Conservation (phyloP, 2,329 filamentous ascomycete genomes). For the Aspergillus sp. region DNA sequence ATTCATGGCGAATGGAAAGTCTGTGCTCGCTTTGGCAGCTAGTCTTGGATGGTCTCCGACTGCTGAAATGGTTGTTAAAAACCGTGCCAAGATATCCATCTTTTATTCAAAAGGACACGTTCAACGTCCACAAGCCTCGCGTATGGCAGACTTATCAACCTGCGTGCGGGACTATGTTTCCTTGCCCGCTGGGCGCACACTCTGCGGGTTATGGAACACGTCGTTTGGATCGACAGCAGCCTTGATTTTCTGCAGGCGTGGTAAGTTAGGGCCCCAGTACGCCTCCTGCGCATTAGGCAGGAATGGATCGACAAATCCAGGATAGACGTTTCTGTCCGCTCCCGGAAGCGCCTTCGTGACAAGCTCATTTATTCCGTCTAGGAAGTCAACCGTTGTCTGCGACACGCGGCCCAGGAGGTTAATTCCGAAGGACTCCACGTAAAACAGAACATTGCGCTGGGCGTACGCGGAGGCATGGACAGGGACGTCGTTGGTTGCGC, state of each 20-base stretch:
- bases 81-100: slow-evolving; percentile 1
- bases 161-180: no score
- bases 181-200: slow-evolving; percentile 12
- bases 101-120: no score
- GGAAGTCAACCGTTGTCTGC: slow-evolving; percentile 49
- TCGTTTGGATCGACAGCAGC: slow-evolving; percentile 51
- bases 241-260: slow-evolving; percentile 51
- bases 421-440: slow-evolving; percentile 61
- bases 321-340: no score
- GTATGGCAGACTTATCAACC: no score
- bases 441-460: slow-evolving; percentile 63
- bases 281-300: slow-evolving; percentile 46
- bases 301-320: slow-evolving; percentile 58
- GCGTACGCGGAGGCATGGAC: slow-evolving; percentile 59
- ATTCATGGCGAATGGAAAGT: slow-evolving; percentile 19
- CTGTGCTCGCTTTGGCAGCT: slow-evolving; percentile 22
- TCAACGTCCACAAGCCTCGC: no score
- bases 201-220: slow-evolving; percentile 60
- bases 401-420: slow-evolving; percentile 47
- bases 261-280: slow-evolving; percentile 57
- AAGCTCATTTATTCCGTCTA: slow-evolving; percentile 35
- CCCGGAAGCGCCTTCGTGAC: no score
- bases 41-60: slow-evolving; percentile 13
- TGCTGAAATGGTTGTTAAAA: slow-evolving; percentile 13
- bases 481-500: slow-evolving; percentile 57